Evolutionary conservation across 169 alveolate genomes (phyloP).

Genomic region (Cryptosporidium meleagridis): DNA sequence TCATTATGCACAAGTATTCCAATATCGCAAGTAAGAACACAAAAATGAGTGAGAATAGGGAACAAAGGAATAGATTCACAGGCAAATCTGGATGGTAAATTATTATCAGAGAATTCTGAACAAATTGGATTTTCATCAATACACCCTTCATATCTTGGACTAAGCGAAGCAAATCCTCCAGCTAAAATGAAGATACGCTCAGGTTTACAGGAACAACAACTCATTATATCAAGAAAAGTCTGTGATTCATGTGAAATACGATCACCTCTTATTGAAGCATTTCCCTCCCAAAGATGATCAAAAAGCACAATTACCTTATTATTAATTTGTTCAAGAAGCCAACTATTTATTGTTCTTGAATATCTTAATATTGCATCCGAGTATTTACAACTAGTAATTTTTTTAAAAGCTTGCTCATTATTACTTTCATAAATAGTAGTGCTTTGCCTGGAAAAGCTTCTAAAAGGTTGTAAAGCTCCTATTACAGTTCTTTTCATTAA

Average conservation of each 20-base stretch:
- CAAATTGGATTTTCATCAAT: constrained; percentile 64
- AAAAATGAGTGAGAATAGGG: constrained; percentile 40
- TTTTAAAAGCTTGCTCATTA: background rate
- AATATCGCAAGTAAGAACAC: constrained; percentile 46
- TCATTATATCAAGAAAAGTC: constrained; percentile 52
- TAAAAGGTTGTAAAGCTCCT: constrained; percentile 67
- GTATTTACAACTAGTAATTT: background rate
- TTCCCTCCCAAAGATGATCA: constrained; percentile 73
- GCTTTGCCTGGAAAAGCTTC: constrained; percentile 47
- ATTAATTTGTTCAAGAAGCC: constrained; percentile 64
- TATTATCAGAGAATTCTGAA: constrained; percentile 34
- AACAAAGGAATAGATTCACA: constrained; percentile 56
- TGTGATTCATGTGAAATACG: constrained; percentile 69
- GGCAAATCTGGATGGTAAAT: constrained; percentile 21
- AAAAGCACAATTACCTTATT: constrained; percentile 46
- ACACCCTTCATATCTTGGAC: constrained; percentile 60
- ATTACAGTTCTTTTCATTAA: constrained; percentile 66
- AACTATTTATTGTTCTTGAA: constrained; percentile 29
- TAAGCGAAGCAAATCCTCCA: constrained; percentile 69
- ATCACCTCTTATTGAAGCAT: constrained; percentile 70
- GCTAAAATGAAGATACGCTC: constrained; percentile 48
- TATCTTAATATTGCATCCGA: constrained; percentile 44
- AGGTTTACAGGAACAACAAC: constrained; percentile 50
- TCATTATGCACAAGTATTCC: constrained; percentile 51
- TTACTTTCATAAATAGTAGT: constrained; percentile 40